Base-by-base conservation (phyloP, 2,329 filamentous ascomycete species). In the Myrmaecium sp. region DNA sequence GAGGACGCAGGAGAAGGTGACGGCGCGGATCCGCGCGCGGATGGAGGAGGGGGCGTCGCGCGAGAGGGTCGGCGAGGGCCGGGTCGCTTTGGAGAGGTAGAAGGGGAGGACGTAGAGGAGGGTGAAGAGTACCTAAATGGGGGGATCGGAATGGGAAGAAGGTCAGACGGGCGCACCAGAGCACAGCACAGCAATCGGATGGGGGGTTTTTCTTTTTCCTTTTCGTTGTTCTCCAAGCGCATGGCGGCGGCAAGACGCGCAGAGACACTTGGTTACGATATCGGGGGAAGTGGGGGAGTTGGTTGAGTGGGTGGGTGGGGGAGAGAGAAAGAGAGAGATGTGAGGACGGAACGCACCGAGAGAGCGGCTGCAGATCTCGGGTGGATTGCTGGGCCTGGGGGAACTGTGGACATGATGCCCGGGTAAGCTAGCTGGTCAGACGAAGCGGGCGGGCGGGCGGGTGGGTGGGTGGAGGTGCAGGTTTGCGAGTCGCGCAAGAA, bases 41-140 rank as follows among this genome's bases (percentile, higher is more conserved):
- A 98, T 95, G 26, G 91, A 82, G 7, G 77, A 75, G 6, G 84
- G 82, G 15, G 81, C 76, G 66, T 95, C 84, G 45, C 89, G 74
- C 33, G 79, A 80, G 15, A 91, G 66, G 29, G 65, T 69, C 14
- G 70, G 66, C 5, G 81, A 89, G 5, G 84, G 83, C 27, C 84
- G 71, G 4, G 86, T 91, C 12, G 70, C 65, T 4, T 70, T 53
- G 12, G 76, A 89, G 35, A 86, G 62, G 59, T 98, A 94, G 53
- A 95, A 82, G 14, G 89, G 86, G 3, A 79, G 58, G 41, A 98
- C 80, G 56, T 95, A 98, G 57, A 82, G 56, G 39, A 83, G 51
- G n/a, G 82, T 92, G 54, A 91, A 92, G 34, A 74, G 52, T 34
- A 84, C 56, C 80, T 79, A 33, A 23, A 7, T 11, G 28, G 10